Evolutionary conservation across 2,329 filamentous ascomycete genomes (phyloP).

Genomic region (Dothideomycetidae sp.): DNA sequence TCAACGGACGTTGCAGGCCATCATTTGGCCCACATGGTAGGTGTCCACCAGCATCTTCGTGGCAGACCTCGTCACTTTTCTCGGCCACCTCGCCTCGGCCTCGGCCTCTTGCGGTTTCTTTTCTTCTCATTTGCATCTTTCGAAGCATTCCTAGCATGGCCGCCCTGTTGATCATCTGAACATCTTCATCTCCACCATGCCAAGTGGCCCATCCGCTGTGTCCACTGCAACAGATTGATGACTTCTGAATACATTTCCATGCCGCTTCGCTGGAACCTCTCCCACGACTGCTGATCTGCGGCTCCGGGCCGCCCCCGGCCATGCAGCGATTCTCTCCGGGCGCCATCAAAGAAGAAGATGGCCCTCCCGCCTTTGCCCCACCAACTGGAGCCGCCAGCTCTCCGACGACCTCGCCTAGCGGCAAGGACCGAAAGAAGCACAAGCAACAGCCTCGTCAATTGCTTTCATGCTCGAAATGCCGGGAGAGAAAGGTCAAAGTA

Average conservation of each 20-base stretch:
- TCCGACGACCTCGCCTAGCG: conserved; percentile 1
- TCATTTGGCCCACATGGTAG: background rate
- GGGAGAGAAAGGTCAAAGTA: conserved; percentile 36
- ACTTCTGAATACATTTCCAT: no score
- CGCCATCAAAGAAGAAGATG: background rate
- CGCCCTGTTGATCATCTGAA: no score
- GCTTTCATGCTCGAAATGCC: conserved; percentile 35
- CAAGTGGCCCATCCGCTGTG: no score
- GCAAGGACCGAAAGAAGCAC: conserved; percentile 23
- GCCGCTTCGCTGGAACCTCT: background rate
- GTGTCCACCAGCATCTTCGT: background rate
- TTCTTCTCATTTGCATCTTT: background rate
- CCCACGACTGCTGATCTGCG: background rate
- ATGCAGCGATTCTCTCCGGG: background rate
- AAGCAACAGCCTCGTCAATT: conserved; percentile 30
- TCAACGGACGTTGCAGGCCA: background rate
- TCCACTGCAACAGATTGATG: no score
- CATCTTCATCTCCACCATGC: no score
- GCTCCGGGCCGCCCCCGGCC: background rate
- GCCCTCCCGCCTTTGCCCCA: no score
- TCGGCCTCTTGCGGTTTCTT: background rate
- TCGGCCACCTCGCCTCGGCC: background rate
- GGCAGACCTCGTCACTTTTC: background rate
- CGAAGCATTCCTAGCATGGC: no score
- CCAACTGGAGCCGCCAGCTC: background rate